These are phyloP conservation scores for Leccinum uliginosum DNA, from an alignment of 768 basidiomycete species.

Conservation along the genomic window DNA sequence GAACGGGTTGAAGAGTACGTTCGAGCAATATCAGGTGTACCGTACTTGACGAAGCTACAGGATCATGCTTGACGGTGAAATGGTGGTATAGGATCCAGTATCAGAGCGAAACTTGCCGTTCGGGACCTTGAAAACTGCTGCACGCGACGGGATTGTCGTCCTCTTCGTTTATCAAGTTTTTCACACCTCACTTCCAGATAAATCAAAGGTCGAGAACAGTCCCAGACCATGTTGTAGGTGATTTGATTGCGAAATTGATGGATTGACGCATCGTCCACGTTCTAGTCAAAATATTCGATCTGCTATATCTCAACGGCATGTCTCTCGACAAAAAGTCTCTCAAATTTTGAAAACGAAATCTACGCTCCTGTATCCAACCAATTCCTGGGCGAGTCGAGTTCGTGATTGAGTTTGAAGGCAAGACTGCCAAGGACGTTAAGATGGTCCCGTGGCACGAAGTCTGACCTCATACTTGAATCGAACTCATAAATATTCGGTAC, in stretches of 20 bases:
- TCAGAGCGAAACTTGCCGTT: conserved; percentile 88
- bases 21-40: not conserved
- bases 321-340: conserved; percentile 71
- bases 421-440: conserved; percentile 78
- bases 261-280: not conserved
- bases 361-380: conserved; percentile 62
- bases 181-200: conserved; percentile 42
- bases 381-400: conserved; percentile 82
- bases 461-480: no score
- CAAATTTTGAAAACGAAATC: conserved; percentile 72
- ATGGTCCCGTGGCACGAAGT: no score
- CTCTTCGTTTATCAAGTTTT: not conserved
- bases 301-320: conserved; percentile 83
- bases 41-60: conserved; percentile 37
- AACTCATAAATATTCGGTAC: no score
- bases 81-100: conserved; percentile 96
- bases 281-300: conserved; percentile 95
- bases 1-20: no score
- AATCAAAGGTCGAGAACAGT: conserved; percentile 60
- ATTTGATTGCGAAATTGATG: not conserved
- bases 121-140: conserved; percentile 90
- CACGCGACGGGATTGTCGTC: conserved; percentile 46
- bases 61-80: conserved; percentile 94
- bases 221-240: conserved; percentile 88
- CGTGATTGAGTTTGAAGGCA: conserved; percentile 65